Evolutionary conservation across 108 stramenopile genomes (phyloP).

Genomic region (Nitzschia sp.): DNA sequence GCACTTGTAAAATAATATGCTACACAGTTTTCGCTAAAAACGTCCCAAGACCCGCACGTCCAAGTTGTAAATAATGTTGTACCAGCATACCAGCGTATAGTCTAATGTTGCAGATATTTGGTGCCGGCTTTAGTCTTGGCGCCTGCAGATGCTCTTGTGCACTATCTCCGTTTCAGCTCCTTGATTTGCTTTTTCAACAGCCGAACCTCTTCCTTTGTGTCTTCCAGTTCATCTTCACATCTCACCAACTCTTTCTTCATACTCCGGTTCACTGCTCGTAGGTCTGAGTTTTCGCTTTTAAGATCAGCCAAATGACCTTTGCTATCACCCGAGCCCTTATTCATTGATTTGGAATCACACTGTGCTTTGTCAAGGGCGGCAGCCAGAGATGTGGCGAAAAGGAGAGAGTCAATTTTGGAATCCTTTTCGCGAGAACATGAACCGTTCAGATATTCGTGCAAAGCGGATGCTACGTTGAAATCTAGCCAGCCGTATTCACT

Average conservation of each 20-base stretch:
- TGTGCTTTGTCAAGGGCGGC: slow-evolving; percentile 46
- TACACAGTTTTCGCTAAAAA: no score
- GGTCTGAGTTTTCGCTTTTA: slow-evolving; percentile 20
- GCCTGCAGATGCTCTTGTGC: background rate
- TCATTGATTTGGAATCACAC: slow-evolving; percentile 26
- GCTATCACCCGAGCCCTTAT: background rate
- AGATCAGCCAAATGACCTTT: slow-evolving; percentile 19
- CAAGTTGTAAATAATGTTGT: no score
- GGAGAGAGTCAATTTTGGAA: slow-evolving; percentile 36
- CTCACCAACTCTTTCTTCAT: slow-evolving; percentile 27
- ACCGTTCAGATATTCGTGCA: slow-evolving; percentile 41
- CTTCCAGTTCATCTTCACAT: slow-evolving; percentile 9
- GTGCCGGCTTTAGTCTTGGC: background rate
- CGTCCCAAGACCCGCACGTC: no score
- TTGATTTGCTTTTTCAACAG: slow-evolving; percentile 26
- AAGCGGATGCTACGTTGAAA: slow-evolving; percentile 36
- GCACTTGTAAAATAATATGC: no score
- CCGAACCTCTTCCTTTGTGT: slow-evolving; percentile 32
- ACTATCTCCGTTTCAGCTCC: slow-evolving; percentile 1
- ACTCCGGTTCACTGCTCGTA: slow-evolving; percentile 5
- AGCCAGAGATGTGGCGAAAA: slow-evolving; percentile 51
- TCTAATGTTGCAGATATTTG: no score
- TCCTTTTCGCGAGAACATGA: slow-evolving; percentile 17
- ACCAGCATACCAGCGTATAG: no score
- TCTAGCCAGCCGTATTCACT: slow-evolving; percentile 52